Evolutionary conservation across 2,329 filamentous ascomycete genomes (phyloP), one percentile per base, ranked within the genome.

Genomic region (Blastomyces gilchristii): DNA sequence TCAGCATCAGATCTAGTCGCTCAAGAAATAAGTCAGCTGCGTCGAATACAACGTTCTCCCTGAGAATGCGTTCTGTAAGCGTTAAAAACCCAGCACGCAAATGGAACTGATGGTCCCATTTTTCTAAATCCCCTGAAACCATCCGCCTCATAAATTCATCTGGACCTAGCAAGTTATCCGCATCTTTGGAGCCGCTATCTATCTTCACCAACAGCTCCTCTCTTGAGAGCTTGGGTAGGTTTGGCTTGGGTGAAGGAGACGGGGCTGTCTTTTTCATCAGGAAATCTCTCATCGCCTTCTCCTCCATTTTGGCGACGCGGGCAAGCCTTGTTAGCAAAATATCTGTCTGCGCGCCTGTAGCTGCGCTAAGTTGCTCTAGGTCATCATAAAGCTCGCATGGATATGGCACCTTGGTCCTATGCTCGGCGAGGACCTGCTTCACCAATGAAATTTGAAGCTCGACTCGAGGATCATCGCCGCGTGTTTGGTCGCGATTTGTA

Each of bases 321-420:
- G 25, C 47, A 14, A 63, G 47, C 37, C 58, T 63, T 9, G 41
- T 31, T 22, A 63, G 31, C 5, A 63, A 47, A 34, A 61, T 43
- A 22, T 61, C 62, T 28, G 34, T 63, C 52, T 63, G 62, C 14
- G 62, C 57, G 14, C 58, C 62, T 31, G 57, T 63, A 31, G 25
- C 25, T 18, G 43, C 62, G 54, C 62, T 63, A 47, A 63, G 43
- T 22, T 39, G 25, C 22, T 60, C 50, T 9, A 63, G 25, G 61
- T 63, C 62, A 25, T 63, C 62, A 45, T 61, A 63, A 8, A 63
- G 25, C n/a, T 63, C 62, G 57, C 58, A 63, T 16, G 60, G 45
- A 39, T 54, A 54, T n/a, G 52, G 18, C 16, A 53, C 60, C 14
- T 39, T 14, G 3, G 57, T 9, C n/a, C n/a, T 58, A 16, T 43